Base-by-base conservation (phyloP, 1,284 basidiomycete species). In the Leccinum fuscescens region DNA sequence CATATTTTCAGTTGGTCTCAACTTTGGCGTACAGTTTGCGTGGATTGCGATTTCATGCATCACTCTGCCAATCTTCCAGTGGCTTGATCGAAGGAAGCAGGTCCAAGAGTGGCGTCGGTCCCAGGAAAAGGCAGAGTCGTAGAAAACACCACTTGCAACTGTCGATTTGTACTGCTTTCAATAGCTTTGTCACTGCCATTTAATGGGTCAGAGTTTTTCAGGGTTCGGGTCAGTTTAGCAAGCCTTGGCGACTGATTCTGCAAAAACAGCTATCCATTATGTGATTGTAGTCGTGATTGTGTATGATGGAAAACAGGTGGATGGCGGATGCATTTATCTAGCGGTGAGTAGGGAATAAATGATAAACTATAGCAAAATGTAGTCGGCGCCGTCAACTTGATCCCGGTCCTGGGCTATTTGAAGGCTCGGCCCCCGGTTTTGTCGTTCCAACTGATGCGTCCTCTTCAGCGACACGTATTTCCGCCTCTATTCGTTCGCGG, bases 401-500 rank as follows among this genome's bases (percentile, higher is more conserved):
- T 52, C 70, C 70, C 51, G 71, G 53, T 42, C 62, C 58, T 2
- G 65, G 58, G 37, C 54, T 58, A 39, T 58, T 67, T 48, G 70
- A 20, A 20, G 20, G 24, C 37, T 71, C 70, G n/a, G 62, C 31
- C 27, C 52, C 65, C 6, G 67, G 54, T 60, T 72, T 70, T 55
- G 65, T 48, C 46, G 57, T 31, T n/a, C 2, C 67, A 14, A 3
- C 31, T 29, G 62, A 35, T 4, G 4, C 60, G 17, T 70, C 71
- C 62, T 80, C 74, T 54, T 78, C 76, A 46, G 74, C 70, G 20
- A 80, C 65, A 63, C 83, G 81, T 59, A 81, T 65, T 78, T 97
- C 94, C 1, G 94, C 94, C 69, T 96, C 91, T 79, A 99, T 89
- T 76, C 97, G 87, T 78, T 98, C 95, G 61, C 90, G 85, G 20